These are phyloP conservation scores for Hibiscus trionum DNA, from an alignment of 345 rosid species.

Conservation along the genomic window DNA sequence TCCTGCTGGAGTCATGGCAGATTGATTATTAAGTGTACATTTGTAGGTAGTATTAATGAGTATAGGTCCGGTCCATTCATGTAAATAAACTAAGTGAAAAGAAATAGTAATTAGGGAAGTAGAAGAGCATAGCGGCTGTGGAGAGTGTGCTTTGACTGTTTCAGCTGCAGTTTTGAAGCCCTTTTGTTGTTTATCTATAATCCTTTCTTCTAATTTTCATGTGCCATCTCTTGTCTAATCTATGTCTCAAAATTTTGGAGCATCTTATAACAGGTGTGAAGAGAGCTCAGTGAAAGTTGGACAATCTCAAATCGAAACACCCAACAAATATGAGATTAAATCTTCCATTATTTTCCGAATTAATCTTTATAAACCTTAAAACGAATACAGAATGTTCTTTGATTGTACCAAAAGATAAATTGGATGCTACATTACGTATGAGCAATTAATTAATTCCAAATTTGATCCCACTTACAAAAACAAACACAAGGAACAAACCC, in stretches of 20 bases:
- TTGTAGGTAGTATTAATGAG: slow-evolving; percentile 44
- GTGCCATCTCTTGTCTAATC: not conserved
- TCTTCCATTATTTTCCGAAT: no score
- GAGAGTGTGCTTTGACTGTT: not conserved
- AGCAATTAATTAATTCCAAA: not conserved
- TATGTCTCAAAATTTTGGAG: no score
- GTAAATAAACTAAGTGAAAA: slow-evolving; percentile 26
- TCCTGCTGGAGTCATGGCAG: slow-evolving; percentile 8
- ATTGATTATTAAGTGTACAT: slow-evolving; percentile 33
- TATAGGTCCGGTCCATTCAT: slow-evolving; percentile 18
- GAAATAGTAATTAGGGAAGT: slow-evolving; percentile 5
- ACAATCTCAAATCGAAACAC: no score
- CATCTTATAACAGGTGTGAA: no score
- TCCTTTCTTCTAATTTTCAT: not conserved
- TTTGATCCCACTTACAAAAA: slow-evolving; percentile 4
- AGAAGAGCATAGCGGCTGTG: slow-evolving; percentile 17
- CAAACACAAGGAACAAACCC: not conserved
- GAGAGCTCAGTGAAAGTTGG: no score
- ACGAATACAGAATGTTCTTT: no score
- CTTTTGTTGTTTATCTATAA: slow-evolving; percentile 1
- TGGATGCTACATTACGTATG: no score
- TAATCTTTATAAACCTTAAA: no score
- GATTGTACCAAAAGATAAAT: no score
- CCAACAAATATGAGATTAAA: no score
- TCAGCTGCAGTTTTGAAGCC: slow-evolving; percentile 37